A percentile compares a stretch with the other conserved stretches of the same genome.
Conservation (phyloP, 73 alveolate species). For the Uronychia binucleata region DNA sequence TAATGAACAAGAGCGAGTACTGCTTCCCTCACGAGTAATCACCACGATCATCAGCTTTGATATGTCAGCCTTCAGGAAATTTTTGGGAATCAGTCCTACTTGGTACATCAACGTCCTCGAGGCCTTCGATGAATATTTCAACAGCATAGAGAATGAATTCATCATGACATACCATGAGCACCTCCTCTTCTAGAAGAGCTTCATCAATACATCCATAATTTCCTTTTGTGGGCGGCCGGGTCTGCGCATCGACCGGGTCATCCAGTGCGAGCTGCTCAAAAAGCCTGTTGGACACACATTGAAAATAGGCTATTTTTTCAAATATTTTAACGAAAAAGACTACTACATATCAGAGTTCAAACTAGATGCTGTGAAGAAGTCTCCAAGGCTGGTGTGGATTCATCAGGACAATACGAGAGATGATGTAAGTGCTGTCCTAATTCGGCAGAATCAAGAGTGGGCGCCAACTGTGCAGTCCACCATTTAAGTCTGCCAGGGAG, state of each 20-base stretch:
- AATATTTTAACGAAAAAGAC: conserved; percentile 10
- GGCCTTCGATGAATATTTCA: conserved; percentile 59
- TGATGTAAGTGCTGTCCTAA: neutral
- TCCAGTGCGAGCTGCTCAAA: conserved; percentile 44
- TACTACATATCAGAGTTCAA: conserved; percentile 42
- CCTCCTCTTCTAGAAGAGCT: conserved; percentile 33
- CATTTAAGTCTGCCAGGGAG: conserved; percentile 7
- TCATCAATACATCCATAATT: conserved; percentile 38
- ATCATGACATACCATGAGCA: conserved; percentile 45
- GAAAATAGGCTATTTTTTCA: conserved; percentile 34
- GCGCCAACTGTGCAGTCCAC: conserved; percentile 10
- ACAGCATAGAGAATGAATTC: conserved; percentile 46
- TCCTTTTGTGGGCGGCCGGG: conserved; percentile 60
- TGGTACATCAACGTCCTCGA: conserved; percentile 48
- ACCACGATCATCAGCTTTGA: conserved; percentile 32
- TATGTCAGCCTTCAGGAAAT: conserved; percentile 47
- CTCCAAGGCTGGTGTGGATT: conserved; percentile 24
- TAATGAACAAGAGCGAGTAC: neutral
- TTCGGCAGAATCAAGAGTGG: neutral
- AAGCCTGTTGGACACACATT: conserved; percentile 16
- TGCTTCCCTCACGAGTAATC: conserved; percentile 12
- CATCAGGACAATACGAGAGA: conserved; percentile 20
- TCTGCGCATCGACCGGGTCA: conserved; percentile 47
- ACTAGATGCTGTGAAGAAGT: conserved; percentile 38
- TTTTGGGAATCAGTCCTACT: conserved; percentile 40